A percentile compares a stretch with the other conserved stretches of the same genome.
Evolutionary conservation across 306 rosid genomes (phyloP).

Genomic region (Cotoneaster glaucophyllus): DNA sequence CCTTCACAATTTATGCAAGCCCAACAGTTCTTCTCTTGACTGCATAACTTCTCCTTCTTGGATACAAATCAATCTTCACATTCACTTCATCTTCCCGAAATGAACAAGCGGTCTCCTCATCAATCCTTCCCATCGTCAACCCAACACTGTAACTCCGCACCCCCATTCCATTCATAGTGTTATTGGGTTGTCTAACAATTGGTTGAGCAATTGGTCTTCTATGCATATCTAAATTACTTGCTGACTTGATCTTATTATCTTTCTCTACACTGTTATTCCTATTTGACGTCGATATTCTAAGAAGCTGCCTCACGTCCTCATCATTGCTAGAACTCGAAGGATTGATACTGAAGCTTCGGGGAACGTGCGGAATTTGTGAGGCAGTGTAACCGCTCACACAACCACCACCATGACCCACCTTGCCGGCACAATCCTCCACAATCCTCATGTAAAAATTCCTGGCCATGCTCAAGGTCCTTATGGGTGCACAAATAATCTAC

Average conservation of each 20-base stretch:
- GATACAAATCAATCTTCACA: slow-evolving; percentile 14
- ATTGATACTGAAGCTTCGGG: slow-evolving; percentile 13
- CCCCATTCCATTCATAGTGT: slow-evolving; percentile 10
- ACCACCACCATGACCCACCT: slow-evolving; percentile 5
- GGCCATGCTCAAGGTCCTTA: slow-evolving; percentile 36
- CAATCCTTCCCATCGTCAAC: slow-evolving; percentile 42
- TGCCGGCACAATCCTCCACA: slow-evolving; percentile 29
- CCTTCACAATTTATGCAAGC: not conserved
- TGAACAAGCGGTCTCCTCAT: slow-evolving; percentile 44
- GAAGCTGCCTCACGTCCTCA: slow-evolving; percentile 2
- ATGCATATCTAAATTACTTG: not conserved
- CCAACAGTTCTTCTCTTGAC: slow-evolving; percentile 2
- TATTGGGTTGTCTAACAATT: not conserved
- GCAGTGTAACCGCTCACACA: not conserved
- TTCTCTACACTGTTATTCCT: not conserved
- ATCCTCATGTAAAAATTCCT: slow-evolving; percentile 34
- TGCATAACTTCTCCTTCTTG: slow-evolving; percentile 25
- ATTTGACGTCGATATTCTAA: not conserved
- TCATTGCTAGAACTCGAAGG: not conserved
- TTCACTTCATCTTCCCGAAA: slow-evolving; percentile 30
- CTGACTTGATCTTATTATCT: not conserved
- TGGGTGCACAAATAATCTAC: slow-evolving; percentile 24
- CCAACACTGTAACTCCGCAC: slow-evolving; percentile 27
- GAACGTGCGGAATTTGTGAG: slow-evolving; percentile 7
- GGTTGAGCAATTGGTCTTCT: not conserved